These are phyloP conservation scores for Avicennia marina DNA, from an alignment of 257 asterid genomes.

Conservation along the genomic window DNA sequence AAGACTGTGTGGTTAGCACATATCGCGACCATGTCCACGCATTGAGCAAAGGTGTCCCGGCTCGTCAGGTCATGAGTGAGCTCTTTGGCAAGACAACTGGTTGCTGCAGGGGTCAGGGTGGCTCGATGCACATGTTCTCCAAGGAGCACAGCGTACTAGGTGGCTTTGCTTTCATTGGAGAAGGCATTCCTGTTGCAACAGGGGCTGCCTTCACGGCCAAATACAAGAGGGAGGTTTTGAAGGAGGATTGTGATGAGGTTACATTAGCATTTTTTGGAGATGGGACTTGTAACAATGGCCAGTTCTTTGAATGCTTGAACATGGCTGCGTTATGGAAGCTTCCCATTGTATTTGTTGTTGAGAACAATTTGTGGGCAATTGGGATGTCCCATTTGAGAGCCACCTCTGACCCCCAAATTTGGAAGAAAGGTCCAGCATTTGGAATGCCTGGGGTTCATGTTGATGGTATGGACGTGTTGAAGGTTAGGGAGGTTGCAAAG, in stretches of 20 bases:
- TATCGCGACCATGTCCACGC: conserved; percentile 98
- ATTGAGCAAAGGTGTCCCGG: conserved; percentile 94
- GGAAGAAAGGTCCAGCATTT: conserved; percentile 98
- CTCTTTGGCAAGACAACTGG: conserved; percentile 97
- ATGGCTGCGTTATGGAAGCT: conserved; percentile 98
- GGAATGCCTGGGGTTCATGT: conserved; percentile 99
- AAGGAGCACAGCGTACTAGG: conserved; percentile 93
- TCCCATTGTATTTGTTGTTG: conserved; percentile 89
- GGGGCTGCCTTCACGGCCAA: conserved; percentile 93
- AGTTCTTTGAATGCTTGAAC: conserved; percentile 96
- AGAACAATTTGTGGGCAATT: conserved; percentile 98
- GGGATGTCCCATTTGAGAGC: conserved; percentile 99
- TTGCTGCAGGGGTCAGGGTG: conserved; percentile 99
- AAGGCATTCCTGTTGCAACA: conserved; percentile 92
- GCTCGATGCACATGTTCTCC: conserved; percentile 99
- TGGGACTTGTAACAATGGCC: conserved; percentile 94
- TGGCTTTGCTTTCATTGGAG: conserved; percentile 95
- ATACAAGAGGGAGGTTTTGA: conserved; percentile 79
- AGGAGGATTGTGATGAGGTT: conserved; percentile 89
- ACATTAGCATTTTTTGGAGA: conserved; percentile 92
- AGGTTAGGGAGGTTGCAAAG: conserved; percentile 93
- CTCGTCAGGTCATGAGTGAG: conserved; percentile 95
- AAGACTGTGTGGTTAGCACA: conserved; percentile 85
- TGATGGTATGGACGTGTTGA: conserved; percentile 97
- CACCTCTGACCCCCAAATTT: conserved; percentile 89